Evolutionary conservation across 768 basidiomycete genomes (phyloP).

Genomic region (Suillus alpinus): DNA sequence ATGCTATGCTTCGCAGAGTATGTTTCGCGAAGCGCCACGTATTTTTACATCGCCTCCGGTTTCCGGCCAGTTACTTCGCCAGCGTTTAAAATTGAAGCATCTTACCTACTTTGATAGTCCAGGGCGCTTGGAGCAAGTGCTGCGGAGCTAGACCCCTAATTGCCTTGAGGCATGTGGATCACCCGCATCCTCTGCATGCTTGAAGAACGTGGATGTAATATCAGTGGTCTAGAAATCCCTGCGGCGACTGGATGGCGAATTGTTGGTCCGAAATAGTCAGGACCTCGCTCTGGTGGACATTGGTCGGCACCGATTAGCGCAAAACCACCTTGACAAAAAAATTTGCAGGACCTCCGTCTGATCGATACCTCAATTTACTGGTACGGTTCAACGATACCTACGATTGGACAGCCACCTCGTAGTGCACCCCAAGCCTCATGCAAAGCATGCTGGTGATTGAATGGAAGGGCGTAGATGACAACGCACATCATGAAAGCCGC

Average conservation of each 20-base stretch:
- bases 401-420: background rate
- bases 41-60: background rate
- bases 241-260: background rate
- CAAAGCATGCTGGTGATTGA: background rate
- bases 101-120: background rate
- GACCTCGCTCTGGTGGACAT: background rate
- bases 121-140: background rate
- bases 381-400: background rate
- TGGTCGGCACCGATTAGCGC: background rate
- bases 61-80: background rate
- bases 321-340: background rate
- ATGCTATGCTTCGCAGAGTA: background rate
- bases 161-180: background rate
- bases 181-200: background rate
- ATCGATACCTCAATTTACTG: background rate
- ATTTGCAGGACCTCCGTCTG: background rate
- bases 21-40: background rate
- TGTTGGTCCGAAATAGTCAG: background rate
- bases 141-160: background rate
- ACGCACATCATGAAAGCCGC: background rate
- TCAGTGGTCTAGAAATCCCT: background rate
- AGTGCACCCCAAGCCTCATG: background rate
- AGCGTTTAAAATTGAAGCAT: background rate
- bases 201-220: background rate
- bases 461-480: background rate